A percentile compares a stretch with the other conserved stretches of the same genome.
Evolutionary conservation across 768 basidiomycete genomes (phyloP).

Genomic region (Tylopilus plumbeoviolaceoides): DNA sequence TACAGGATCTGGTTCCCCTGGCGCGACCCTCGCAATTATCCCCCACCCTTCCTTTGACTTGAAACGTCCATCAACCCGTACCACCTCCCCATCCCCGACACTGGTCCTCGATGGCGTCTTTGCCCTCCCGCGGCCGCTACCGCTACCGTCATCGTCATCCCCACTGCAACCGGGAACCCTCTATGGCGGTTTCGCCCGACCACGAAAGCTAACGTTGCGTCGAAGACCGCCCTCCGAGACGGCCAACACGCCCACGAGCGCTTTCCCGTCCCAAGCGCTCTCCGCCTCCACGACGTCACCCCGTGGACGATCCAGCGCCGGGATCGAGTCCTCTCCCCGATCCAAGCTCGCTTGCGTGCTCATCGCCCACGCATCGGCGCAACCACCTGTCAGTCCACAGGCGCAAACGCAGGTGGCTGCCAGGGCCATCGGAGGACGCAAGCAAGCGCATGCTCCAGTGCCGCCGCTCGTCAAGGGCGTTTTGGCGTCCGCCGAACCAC

Average conservation of each 20-base stretch:
- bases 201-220: not conserved
- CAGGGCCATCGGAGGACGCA: not conserved
- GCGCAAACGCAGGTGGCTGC: not conserved
- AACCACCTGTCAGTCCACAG: too few species aligned
- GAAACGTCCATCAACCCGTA: not conserved
- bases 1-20: not conserved
- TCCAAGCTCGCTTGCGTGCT: slow-evolving; percentile 22
- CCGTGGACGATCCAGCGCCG: not conserved
- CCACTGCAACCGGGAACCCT: too few species aligned
- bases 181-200: not conserved
- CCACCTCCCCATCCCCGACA: slow-evolving; percentile 11
- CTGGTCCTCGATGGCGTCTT: slow-evolving; percentile 22
- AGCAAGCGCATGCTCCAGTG: not conserved
- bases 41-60: not conserved
- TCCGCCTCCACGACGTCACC: too few species aligned
- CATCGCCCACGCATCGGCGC: not conserved
- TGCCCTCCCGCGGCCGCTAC: slow-evolving; percentile 4
- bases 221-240: not conserved
- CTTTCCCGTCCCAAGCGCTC: not conserved
- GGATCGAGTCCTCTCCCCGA: slow-evolving; percentile 11
- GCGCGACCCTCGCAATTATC: not conserved
- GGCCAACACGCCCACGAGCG: not conserved
- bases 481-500: slow-evolving; percentile 2
- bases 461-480: not conserved
- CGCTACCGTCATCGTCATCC: not conserved